Evolutionary conservation across 768 basidiomycete genomes (phyloP).

Genomic region (Termitomyces sp.): DNA sequence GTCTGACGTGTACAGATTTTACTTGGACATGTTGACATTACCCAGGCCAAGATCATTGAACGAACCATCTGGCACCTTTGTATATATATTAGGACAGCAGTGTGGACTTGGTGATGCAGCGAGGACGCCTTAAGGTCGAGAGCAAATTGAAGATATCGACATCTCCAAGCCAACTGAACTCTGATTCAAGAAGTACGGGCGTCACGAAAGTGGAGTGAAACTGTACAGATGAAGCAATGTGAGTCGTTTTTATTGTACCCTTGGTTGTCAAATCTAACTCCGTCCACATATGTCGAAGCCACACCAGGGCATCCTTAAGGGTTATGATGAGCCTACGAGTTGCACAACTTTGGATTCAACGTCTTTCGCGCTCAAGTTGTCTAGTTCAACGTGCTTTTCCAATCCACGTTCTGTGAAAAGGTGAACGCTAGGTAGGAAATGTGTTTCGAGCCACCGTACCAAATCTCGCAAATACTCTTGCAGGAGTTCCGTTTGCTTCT

Average conservation of each 20-base stretch:
- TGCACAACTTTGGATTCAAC: constrained; percentile 68
- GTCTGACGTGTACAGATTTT: not conserved
- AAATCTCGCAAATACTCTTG: constrained; percentile 79
- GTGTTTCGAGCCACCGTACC: constrained; percentile 43
- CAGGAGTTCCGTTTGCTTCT: constrained; percentile 74
- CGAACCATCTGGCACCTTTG: not conserved
- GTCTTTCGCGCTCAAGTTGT: constrained; percentile 65
- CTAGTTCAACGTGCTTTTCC: constrained; percentile 77
- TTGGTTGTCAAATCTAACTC: not conserved
- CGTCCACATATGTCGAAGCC: not conserved
- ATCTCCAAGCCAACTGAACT: not conserved
- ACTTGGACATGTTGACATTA: not conserved
- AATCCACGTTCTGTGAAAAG: constrained; percentile 60
- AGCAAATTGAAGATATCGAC: not conserved
- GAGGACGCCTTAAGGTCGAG: not conserved
- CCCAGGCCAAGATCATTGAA: not conserved
- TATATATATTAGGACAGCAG: not conserved
- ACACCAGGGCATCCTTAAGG: not conserved
- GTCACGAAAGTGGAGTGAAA: too few species aligned
- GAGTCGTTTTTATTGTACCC: not conserved
- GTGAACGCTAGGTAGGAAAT: constrained; percentile 7
- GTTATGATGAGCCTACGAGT: constrained; percentile 42
- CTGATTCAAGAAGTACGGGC: too few species aligned
- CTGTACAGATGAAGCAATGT: not conserved
- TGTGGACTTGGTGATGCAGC: not conserved